Evolutionary conservation across 495 filamentous ascomycete species (phyloP).

Genomic region (Podospora australis): DNA sequence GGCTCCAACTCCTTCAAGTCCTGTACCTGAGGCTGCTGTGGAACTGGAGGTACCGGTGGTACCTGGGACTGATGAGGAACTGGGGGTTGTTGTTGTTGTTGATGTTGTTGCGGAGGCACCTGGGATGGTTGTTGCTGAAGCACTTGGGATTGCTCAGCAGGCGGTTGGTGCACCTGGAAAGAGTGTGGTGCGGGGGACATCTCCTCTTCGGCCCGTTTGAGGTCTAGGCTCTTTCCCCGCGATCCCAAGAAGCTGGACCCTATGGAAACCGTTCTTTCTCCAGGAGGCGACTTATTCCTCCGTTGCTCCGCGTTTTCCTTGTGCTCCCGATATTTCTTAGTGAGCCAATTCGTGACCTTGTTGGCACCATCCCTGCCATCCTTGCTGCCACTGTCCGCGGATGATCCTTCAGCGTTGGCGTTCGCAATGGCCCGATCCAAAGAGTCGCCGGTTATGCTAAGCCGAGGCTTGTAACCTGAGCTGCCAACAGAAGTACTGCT

Average conservation of each 20-base stretch:
- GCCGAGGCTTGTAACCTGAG: conserved; percentile 38
- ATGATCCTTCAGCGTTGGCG: conserved; percentile 29
- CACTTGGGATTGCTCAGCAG: too few species aligned
- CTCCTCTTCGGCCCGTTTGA: conserved; percentile 29
- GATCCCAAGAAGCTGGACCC: conserved; percentile 21
- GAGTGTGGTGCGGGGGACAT: conserved; percentile 6
- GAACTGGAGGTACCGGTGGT: too few species aligned
- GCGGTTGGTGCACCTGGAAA: too few species aligned
- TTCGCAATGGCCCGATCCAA: conserved; percentile 35
- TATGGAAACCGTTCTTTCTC: conserved; percentile 22
- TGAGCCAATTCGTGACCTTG: conserved; percentile 77
- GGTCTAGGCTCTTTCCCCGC: conserved; percentile 39
- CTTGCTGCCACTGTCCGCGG: conserved; percentile 38
- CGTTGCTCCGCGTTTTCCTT: conserved; percentile 61
- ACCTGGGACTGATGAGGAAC: too few species aligned
- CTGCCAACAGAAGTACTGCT: conserved; percentile 68
- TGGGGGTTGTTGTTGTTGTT: too few species aligned
- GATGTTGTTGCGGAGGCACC: too few species aligned
- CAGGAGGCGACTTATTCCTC: conserved; percentile 41
- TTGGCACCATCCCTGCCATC: conserved; percentile 52
- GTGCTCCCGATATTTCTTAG: conserved; percentile 72
- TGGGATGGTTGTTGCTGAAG: too few species aligned
- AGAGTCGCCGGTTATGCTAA: conserved; percentile 52
- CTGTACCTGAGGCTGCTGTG: too few species aligned
- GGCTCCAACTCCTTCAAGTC: too few species aligned